phyloP scores from a whole-genome alignment of 805 yeast species.

The Henningerozyma blattae region DNA sequence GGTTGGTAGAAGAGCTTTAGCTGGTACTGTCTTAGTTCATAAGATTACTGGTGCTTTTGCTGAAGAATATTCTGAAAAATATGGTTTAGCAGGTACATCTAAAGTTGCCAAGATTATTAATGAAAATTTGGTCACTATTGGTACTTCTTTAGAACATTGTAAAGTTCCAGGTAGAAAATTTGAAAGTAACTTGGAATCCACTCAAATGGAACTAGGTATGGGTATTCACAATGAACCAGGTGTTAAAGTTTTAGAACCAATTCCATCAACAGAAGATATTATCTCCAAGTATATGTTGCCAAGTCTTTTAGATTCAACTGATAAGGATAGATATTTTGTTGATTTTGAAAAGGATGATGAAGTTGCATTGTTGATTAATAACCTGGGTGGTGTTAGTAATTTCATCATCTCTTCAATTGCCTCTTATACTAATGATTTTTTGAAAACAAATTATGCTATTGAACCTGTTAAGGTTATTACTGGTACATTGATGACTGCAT shows the following conservation, averaged over 20 bases:
- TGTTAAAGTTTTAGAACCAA: conserved; percentile 36
- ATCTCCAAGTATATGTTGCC: conserved; percentile 45
- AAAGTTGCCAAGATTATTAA: conserved; percentile 49
- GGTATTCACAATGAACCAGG: conserved; percentile 97
- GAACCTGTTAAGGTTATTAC: conserved; percentile 57
- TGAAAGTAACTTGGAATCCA: conserved; percentile 38
- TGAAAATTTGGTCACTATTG: conserved; percentile 67
- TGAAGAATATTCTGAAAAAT: conserved; percentile 28
- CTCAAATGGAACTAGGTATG: conserved; percentile 83
- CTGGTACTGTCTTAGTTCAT: conserved; percentile 83
- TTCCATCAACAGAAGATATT: conserved; percentile 60
- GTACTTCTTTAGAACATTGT: conserved; percentile 82
- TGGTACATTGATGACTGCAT: conserved; percentile 78
- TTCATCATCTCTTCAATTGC: conserved; percentile 69
- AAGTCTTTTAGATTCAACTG: conserved; percentile 48
- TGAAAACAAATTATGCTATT: conserved; percentile 41
- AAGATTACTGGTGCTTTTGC: conserved; percentile 72
- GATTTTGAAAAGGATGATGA: conserved; percentile 54
- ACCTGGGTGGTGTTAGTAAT: conserved; percentile 81
- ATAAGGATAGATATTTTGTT: conserved; percentile 73
- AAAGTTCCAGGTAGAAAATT: conserved; percentile 74
- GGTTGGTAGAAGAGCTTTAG: conserved; percentile 91
- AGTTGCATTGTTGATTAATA: conserved; percentile 62
- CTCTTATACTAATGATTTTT: conserved; percentile 39
- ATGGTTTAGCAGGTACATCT: conserved; percentile 41